Percentiles rank a stretch among this genome's conserved stretches.
Evolutionary conservation across 192 early-diverging fungal genomes (phyloP).

Genomic region (Phycomyces nitens): DNA sequence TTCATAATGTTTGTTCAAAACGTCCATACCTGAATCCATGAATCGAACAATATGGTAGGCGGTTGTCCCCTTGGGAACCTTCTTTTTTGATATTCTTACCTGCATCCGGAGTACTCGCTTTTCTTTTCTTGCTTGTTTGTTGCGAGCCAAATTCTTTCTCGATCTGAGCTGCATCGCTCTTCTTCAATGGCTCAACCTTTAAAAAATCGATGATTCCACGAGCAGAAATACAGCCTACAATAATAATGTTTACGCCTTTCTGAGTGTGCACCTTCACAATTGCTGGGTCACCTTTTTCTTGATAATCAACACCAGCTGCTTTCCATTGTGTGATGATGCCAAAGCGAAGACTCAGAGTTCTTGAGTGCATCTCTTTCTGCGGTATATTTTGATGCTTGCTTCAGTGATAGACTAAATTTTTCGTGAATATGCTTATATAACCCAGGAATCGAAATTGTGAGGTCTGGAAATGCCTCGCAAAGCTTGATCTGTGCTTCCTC

Average conservation of each 20-base stretch:
- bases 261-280: constrained; percentile 2
- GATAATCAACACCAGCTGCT: constrained; percentile 1
- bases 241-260: not conserved
- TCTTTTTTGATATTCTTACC: not conserved
- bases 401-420: constrained; percentile 5
- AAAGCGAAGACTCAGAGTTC: constrained; percentile 3
- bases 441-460: not conserved
- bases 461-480: not conserved
- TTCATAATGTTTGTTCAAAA: constrained; percentile 8
- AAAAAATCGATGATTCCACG: constrained; percentile 6
- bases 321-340: constrained; percentile 2
- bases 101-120: not conserved
- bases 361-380: constrained; percentile 8
- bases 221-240: not conserved
- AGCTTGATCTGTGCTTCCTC: constrained; percentile 8
- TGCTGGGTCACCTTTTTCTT: not conserved
- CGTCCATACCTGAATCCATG: constrained; percentile 5
- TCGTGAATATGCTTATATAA: no score
- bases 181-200: constrained; percentile 10
- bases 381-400: constrained; percentile 7
- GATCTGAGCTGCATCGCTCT: not conserved
- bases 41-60: constrained; percentile 1
- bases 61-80: constrained; percentile 2
- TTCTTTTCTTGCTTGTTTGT: constrained; percentile 1
- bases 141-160: constrained; percentile 9